Conservation (phyloP, 1,284 basidiomycete species). For the Porodaedalea pini region DNA sequence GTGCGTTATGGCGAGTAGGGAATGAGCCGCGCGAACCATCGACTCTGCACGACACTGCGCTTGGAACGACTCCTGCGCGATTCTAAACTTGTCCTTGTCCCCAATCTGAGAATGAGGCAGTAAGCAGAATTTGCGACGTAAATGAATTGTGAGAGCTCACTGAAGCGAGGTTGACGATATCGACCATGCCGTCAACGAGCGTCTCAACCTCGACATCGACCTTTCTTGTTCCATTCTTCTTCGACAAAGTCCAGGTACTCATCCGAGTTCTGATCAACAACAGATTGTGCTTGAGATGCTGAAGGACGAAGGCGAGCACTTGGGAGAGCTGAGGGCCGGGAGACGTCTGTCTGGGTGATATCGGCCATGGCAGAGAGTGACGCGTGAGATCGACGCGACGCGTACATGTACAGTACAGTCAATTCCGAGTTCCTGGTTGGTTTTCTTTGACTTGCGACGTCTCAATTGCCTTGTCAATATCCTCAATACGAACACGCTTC, state of each 20-base stretch:
- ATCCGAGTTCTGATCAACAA: conserved; percentile 61
- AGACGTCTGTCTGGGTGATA: conserved; percentile 64
- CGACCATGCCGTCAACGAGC: conserved; percentile 87
- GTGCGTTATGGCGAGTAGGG: conserved; percentile 85
- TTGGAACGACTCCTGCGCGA: conserved; percentile 83
- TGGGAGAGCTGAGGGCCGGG: conserved; percentile 72
- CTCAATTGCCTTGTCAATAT: too few relatives aligned
- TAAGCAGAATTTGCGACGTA: neutral
- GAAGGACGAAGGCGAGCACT: conserved; percentile 59
- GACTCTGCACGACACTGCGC: conserved; percentile 81
- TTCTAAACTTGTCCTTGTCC: conserved; percentile 82
- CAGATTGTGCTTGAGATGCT: conserved; percentile 34
- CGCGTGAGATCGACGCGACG: too few relatives aligned
- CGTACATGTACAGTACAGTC: too few relatives aligned
- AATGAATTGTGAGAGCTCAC: conserved; percentile 43
- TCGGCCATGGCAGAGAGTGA: conserved; percentile 19
- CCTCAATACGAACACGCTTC: too few relatives aligned
- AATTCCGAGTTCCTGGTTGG: too few relatives aligned
- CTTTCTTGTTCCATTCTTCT: conserved; percentile 89
- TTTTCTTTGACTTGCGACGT: too few relatives aligned
- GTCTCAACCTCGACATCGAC: conserved; percentile 86
- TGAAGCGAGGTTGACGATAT: conserved; percentile 82
- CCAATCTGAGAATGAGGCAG: conserved; percentile 53
- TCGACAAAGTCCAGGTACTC: conserved; percentile 79
- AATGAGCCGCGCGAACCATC: conserved; percentile 88